Base-by-base conservation (phyloP, 257 asterid species). In the Forsythia viridissima region DNA sequence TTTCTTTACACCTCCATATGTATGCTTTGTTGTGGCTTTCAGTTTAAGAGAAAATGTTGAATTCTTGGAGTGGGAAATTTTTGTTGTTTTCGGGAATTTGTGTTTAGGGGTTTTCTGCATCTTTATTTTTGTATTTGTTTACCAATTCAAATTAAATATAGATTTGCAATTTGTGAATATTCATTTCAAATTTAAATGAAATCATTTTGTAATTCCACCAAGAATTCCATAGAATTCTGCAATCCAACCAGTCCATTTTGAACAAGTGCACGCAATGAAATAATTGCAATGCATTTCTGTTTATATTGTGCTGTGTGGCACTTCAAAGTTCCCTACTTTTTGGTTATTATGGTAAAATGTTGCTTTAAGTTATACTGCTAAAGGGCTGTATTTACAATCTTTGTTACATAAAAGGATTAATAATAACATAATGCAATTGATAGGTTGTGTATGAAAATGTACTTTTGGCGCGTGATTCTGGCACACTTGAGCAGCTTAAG, bases 401-500 rank as follows among this genome's bases (percentile, higher is more conserved):
- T 36, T 13, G 8, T 8, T 5, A 6, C 42, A 1, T 18, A 0
- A 18, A n/a, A 46, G 66, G 9, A 6, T 79, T 72, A 67, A 11
- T 0, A 11, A 2, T 51, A 46, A 1, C 0, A n/a, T 80, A 48
- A 48, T 66, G 40, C 51, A 44, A 55, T 77, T 57, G 67, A 21
- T 72, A 90, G 97, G 81, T 89, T 70, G 77, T 82, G 61, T 92
- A 82, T 66, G 76, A 88, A 77, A 78, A 83, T 15, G 88, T 76
- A 74, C 13, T 88, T 24, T 34, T 42, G 40, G 90, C 87, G 15
- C 69, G 76, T 24, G 91, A 89, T 83, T 77, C 90, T 20, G 82
- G 71, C 48, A 87, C 97, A 0, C 90, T 89, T 41, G 96, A 89
- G 84, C 88, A 90, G 66, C 86, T 89, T 73, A 85, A 89, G 81